Conservation (phyloP, 768 basidiomycete species). For the Hygrophoropsis aurantiaca region DNA sequence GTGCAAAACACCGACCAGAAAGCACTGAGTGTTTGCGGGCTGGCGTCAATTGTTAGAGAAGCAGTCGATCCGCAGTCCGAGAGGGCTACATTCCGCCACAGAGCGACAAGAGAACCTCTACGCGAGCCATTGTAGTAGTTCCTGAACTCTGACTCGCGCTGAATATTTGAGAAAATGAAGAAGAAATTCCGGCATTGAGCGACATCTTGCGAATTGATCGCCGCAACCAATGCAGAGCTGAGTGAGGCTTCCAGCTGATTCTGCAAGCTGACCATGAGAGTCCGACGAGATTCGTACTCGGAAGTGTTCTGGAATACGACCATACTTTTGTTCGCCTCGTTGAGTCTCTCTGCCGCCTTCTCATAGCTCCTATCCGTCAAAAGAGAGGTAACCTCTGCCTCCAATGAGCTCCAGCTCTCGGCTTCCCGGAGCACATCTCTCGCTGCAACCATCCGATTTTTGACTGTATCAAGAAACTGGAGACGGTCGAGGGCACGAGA, state of each 20-base stretch:
- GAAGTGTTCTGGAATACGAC: conserved; percentile 90
- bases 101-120: conserved; percentile 56
- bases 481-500: conserved; percentile 70
- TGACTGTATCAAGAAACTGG: conserved; percentile 80
- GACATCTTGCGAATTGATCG: conserved; percentile 78
- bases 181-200: conserved; percentile 76
- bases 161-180: conserved; percentile 86
- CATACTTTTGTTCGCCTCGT: conserved; percentile 88
- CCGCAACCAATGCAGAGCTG: conserved; percentile 86
- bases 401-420: conserved; percentile 95
- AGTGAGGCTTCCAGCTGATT: conserved; percentile 94
- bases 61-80: conserved; percentile 16
- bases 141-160: conserved; percentile 88
- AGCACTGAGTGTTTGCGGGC: conserved; percentile 47
- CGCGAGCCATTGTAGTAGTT: conserved; percentile 93
- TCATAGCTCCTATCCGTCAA: conserved; percentile 75
- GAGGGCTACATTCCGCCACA: conserved; percentile 67
- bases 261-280: conserved; percentile 87
- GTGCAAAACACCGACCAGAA: conserved; percentile 79
- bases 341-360: conserved; percentile 89
- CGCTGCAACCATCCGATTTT: conserved; percentile 83
- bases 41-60: conserved; percentile 14
- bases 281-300: conserved; percentile 84
- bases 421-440: conserved; percentile 91
- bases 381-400: conserved; percentile 87